Evolutionary conservation across 2,329 filamentous ascomycete genomes (phyloP), one percentile per base, ranked within the genome.

Genomic region (Phialophora macrospora): DNA sequence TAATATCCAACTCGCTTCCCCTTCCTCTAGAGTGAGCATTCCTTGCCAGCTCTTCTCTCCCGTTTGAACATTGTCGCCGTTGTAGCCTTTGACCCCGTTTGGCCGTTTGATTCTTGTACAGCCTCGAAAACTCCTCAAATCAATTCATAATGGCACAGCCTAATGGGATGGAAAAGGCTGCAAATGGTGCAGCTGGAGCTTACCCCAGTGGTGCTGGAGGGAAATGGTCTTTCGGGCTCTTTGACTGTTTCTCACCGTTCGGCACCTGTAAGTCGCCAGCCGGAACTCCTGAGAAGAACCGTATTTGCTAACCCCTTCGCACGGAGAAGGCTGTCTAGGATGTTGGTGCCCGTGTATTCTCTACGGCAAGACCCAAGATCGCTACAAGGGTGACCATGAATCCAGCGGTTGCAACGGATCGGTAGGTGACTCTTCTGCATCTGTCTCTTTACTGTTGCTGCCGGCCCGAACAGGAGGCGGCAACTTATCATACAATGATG

Each of bases 171-270:
- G 57, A 64, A n/a, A 64, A 64, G 51, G 51, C 30, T 11, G 24
- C 20, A 8, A 26, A 38, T 20, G 48, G 48, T 17, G 22, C 52
- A 30, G 63, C 52, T 57, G 58, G 57, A 30, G 58, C 58, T 7
- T 60, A 60, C 44, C 58, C 58, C 20, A 30, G 4, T 51, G 67
- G 64, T 20, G 59, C 58, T 55, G 20, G n/a, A n/a, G 67, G 64
- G 1, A 71, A 74, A 55, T 78, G 76, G 76, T 68, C 72, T 7
- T 69, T 73, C 57, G 69, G 70, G 8, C 71, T 78, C 59, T 77
- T 74, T 66, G 72, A 74, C 64, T 77, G 76, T 65, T 77, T 68
- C 65, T 72, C 71, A 12, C 75, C 76, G 8, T 62, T 72, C 30
- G 65, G 72, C 57, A 74, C 73, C 55, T 78, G 76, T 77, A 64